These are phyloP conservation scores for Vaccinium darrowii DNA, from an alignment of 148 eudicot genomes.

Conservation along the genomic window DNA sequence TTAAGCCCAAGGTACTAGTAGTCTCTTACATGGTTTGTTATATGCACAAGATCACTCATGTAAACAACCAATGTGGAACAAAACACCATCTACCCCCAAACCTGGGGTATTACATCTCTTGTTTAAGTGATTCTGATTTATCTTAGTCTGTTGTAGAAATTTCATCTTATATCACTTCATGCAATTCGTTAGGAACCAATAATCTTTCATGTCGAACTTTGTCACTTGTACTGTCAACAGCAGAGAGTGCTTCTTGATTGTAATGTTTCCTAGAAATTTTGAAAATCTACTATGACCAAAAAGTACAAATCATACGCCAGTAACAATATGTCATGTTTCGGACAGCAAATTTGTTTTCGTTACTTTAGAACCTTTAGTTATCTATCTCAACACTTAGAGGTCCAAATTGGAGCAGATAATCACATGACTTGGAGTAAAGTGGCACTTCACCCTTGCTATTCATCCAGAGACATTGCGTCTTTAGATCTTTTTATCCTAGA, in stretches of 20 bases:
- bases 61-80: too few species aligned
- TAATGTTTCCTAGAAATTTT: background rate
- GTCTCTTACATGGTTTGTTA: too few species aligned
- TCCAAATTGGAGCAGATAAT: conserved; percentile 11
- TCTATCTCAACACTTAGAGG: background rate
- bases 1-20: too few species aligned
- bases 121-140: background rate
- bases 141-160: background rate
- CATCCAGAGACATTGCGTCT: background rate
- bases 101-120: too few species aligned
- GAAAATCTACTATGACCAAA: background rate
- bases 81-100: too few species aligned
- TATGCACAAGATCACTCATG: too few species aligned
- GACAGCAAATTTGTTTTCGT: background rate
- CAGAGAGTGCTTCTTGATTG: background rate
- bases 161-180: background rate
- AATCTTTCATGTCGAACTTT: background rate
- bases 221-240: background rate
- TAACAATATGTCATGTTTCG: background rate
- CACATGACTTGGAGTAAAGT: background rate
- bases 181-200: background rate
- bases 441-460: background rate
- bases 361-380: background rate
- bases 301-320: background rate
- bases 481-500: background rate